Evolutionary conservation across 805 yeast species (phyloP).

Genomic region (Millerozyma acaciae): DNA sequence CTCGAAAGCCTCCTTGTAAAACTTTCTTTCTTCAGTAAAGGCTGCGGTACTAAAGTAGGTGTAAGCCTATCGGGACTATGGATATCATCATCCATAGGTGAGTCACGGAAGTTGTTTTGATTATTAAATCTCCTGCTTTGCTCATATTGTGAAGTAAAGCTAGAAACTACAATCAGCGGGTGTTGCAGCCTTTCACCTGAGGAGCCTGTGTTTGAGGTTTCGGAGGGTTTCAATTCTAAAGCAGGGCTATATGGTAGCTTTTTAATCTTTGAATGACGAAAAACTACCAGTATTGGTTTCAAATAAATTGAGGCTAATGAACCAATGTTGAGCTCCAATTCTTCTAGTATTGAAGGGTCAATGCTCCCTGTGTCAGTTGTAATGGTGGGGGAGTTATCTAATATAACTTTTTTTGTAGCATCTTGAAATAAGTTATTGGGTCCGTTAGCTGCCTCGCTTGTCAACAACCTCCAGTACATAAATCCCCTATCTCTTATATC

Average conservation of each 20-base stretch:
- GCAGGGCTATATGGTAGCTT: slow-evolving; percentile 46
- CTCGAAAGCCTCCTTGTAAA: slow-evolving; percentile 31
- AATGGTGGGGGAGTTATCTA: slow-evolving; percentile 60
- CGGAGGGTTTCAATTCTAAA: slow-evolving; percentile 22
- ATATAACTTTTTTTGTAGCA: slow-evolving; percentile 46
- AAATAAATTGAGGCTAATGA: slow-evolving; percentile 78
- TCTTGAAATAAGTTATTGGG: slow-evolving; percentile 39
- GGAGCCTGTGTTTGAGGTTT: no score
- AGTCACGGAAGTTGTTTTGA: no score
- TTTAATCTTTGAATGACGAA: slow-evolving; percentile 57
- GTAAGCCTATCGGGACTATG: no score
- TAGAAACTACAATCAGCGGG: no score
- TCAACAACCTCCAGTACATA: slow-evolving; percentile 79
- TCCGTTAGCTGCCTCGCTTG: slow-evolving; percentile 36
- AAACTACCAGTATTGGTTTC: slow-evolving; percentile 79
- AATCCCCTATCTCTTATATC: slow-evolving; percentile 83
- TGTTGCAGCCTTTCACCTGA: no score
- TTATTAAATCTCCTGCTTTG: no score
- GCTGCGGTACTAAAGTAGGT: no score
- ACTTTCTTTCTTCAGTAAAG: slow-evolving; percentile 20
- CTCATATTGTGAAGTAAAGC: no score
- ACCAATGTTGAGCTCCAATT: slow-evolving; percentile 78
- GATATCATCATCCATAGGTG: no score
- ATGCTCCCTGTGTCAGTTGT: slow-evolving; percentile 63
- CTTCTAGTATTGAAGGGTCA: slow-evolving; percentile 70